A percentile compares a stretch with the other conserved stretches of the same genome.
Conservation (phyloP, 352 stramenopile genomes). For the Phytophthora pinifolia region DNA sequence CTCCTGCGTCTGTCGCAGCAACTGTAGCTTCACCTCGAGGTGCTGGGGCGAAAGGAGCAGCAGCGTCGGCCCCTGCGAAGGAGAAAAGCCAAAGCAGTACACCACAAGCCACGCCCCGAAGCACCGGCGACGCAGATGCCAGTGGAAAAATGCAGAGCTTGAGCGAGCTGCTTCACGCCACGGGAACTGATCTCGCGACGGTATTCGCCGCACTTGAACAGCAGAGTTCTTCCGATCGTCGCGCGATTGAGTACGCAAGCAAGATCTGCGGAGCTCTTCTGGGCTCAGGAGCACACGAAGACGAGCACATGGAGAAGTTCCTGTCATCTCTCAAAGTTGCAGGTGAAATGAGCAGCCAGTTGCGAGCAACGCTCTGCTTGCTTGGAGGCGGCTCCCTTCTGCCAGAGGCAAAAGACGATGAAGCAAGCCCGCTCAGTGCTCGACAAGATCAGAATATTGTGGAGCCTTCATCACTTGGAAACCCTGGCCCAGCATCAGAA, state of each 20-base stretch:
- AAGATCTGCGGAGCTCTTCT: conserved; percentile 37
- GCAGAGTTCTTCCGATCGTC: conserved; percentile 22
- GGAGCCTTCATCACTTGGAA: conserved; percentile 6
- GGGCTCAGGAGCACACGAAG: conserved; percentile 1
- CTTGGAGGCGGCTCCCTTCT: conserved; percentile 39
- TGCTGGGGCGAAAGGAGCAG: conserved; percentile 10
- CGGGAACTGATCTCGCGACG: conserved; percentile 34
- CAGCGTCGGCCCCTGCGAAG: conserved; percentile 7
- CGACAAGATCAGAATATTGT: conserved; percentile 3
- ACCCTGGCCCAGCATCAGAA: not conserved
- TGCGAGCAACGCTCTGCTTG: conserved; percentile 32
- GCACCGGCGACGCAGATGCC: conserved; percentile 3
- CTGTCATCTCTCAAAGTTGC: conserved; percentile 47
- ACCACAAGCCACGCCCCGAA: conserved; percentile 30
- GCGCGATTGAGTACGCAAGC: conserved; percentile 33
- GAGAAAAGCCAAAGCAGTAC: conserved; percentile 32
- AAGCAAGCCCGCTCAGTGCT: conserved; percentile 4
- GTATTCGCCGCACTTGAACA: conserved; percentile 31
- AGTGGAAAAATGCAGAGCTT: conserved; percentile 29
- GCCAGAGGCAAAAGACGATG: conserved; percentile 18
- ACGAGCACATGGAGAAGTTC: conserved; percentile 27
- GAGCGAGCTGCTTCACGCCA: conserved; percentile 38
- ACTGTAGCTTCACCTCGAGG: conserved; percentile 15
- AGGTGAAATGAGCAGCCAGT: conserved; percentile 38
- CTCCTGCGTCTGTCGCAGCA: conserved; percentile 1